phyloP scores from a whole-genome alignment of 257 asterid genomes.

The Rehmannia glutinosa region DNA sequence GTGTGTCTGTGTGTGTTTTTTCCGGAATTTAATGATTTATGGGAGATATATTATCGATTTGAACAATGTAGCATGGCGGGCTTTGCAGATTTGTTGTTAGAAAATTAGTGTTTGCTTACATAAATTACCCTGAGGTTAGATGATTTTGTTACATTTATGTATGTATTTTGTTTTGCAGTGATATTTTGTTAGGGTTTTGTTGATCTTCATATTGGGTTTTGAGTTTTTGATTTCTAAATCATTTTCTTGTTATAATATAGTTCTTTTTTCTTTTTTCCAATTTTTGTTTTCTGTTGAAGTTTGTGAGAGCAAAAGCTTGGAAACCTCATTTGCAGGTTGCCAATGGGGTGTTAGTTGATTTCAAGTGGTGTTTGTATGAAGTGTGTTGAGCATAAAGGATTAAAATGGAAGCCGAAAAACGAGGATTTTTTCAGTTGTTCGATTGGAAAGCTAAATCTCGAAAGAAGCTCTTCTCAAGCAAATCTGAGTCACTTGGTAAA shows the following conservation, averaged over 20 bases:
- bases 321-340: neutral
- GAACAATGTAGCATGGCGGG: neutral
- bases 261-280: neutral
- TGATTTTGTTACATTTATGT: neutral
- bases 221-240: neutral
- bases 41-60: neutral
- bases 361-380: neutral
- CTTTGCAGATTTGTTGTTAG: neutral
- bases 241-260: neutral
- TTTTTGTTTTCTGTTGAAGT: neutral
- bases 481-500: slow-evolving; percentile 70
- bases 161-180: neutral
- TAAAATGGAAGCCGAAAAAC: slow-evolving; percentile 82
- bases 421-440: slow-evolving; percentile 87
- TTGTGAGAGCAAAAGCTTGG: neutral
- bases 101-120: no score
- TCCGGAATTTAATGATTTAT: neutral
- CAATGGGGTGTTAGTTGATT: neutral
- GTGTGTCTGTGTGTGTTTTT: neutral
- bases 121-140: neutral
- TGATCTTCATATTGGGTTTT: neutral
- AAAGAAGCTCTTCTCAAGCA: slow-evolving; percentile 86
- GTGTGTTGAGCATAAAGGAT: neutral
- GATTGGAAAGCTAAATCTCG: slow-evolving; percentile 94
- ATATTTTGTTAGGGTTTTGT: neutral